A percentile compares a stretch with the other conserved stretches of the same genome.
Evolutionary conservation across 176 grass and related monocot species (phyloP).

Genomic region (Avena sativa): DNA sequence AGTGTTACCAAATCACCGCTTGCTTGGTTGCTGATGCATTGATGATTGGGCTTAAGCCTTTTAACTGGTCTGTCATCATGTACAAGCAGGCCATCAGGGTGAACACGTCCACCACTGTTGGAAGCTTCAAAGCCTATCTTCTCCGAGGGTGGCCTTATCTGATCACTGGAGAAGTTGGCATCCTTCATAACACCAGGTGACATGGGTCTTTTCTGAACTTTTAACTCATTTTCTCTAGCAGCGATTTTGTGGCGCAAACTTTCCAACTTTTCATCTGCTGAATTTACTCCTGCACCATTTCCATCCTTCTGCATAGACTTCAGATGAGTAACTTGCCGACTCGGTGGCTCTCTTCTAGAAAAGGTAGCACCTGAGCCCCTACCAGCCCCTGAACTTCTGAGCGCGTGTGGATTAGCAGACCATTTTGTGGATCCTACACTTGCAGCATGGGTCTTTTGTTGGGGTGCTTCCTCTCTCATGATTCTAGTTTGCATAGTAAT

Average conservation of each 20-base stretch:
- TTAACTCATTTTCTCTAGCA: slow-evolving; percentile 82
- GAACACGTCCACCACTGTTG: slow-evolving; percentile 45
- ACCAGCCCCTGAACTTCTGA: slow-evolving; percentile 49
- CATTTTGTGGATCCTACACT: slow-evolving; percentile 51
- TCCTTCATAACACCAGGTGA: slow-evolving; percentile 35
- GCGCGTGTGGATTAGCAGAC: slow-evolving; percentile 35
- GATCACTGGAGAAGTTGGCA: slow-evolving; percentile 37
- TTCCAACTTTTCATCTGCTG: slow-evolving; percentile 64
- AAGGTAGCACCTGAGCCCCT: slow-evolving; percentile 49
- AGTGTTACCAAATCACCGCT: slow-evolving; percentile 40
- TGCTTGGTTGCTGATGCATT: slow-evolving; percentile 44
- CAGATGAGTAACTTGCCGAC: slow-evolving; percentile 51
- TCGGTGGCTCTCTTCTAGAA: slow-evolving; percentile 47
- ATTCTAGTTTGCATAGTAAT: slow-evolving; percentile 41
- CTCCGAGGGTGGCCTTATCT: slow-evolving; percentile 40
- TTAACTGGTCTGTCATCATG: slow-evolving; percentile 56
- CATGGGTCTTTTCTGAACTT: slow-evolving; percentile 66
- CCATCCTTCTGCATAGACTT: slow-evolving; percentile 51
- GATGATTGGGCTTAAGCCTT: slow-evolving; percentile 58
- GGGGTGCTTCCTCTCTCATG: slow-evolving; percentile 36
- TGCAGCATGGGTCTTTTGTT: slow-evolving; percentile 36
- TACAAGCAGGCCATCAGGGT: slow-evolving; percentile 31
- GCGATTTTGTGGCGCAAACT: slow-evolving; percentile 90
- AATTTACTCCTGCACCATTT: slow-evolving; percentile 46
- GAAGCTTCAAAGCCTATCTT: slow-evolving; percentile 49